Percentiles rank a stretch among this genome's conserved stretches.
These are phyloP conservation scores for Clonostachys sp. DNA, from an alignment of 2,329 filamentous ascomycete genomes.

Conservation along the genomic window DNA sequence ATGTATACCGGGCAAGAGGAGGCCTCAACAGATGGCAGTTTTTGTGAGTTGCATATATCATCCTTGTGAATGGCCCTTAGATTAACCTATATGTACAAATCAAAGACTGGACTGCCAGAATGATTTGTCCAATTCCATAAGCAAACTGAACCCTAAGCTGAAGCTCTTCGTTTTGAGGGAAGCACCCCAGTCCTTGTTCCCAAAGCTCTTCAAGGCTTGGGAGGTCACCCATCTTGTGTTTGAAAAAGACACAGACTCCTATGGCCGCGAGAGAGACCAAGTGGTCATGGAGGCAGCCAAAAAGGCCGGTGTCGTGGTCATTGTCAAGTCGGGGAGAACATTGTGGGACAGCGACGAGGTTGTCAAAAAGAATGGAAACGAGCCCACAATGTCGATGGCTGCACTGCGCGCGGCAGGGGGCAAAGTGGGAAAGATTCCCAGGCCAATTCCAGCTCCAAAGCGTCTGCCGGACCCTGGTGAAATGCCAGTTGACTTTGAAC, in stretches of 20 bases:
- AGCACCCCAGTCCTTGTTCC: conserved; percentile 65
- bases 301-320: conserved; percentile 62
- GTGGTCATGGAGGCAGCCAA: conserved; percentile 54
- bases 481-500: conserved; percentile 54
- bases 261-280: conserved; percentile 60
- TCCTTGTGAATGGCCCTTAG: background rate
- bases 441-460: conserved; percentile 55
- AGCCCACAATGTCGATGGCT: conserved; percentile 70
- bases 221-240: conserved; percentile 72
- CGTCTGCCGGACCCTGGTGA: conserved; percentile 61
- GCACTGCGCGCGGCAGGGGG: conserved; percentile 61
- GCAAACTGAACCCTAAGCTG: conserved; percentile 63
- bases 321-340: conserved; percentile 61
- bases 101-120: conserved; percentile 63
- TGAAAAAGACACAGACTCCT: conserved; percentile 74
- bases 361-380: conserved; percentile 59
- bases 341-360: conserved; percentile 71
- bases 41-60: conserved; percentile 32
- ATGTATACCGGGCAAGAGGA: conserved; percentile 68
- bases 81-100: background rate
- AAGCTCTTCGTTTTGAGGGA: conserved; percentile 70
- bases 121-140: conserved; percentile 64
- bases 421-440: conserved; percentile 57
- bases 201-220: conserved; percentile 71
- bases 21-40: conserved; percentile 74